Evolutionary conservation across 768 basidiomycete species (phyloP), one percentile per base, ranked within the genome.

Genomic region (Suillus variegatus): DNA sequence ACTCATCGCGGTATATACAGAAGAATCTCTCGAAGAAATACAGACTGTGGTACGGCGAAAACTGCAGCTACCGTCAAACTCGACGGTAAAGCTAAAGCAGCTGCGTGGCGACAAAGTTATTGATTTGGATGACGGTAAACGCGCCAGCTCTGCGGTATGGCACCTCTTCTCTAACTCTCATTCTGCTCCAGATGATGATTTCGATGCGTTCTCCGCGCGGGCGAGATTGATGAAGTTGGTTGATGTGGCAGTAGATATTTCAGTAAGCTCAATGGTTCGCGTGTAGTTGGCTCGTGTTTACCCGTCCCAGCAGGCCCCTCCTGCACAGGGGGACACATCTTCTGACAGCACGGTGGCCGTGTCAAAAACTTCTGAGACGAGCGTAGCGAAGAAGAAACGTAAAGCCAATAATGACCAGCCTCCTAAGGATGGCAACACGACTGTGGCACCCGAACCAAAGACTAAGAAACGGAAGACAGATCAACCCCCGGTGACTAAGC

Each of bases 91-190:
- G 16, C 79, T 86, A 18, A 75, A 74, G 25, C 91, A 91, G 68
- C 70, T 91, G 56, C 83, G 88, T 41, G 81, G 81, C 25, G 84
- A 80, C 9, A 78, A 77, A 64, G 72, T 74, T 16, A 82, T 93
- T 28, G 90, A 90, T 72, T 80, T 94, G n/a, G 91, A 91, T 43
- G 92, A 94, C 72, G 90, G 93, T 92, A 69, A 66, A 74, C 18
- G 22, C 58, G 40, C 18, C 58, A 20, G 28, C 41, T 25, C 54
- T 60, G 12, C 6, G 5, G 12, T 28, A 20, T 60, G 5, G 43
- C 47, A 47, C 57, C 64, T 16, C 61, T 64, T 47, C 28, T 61
- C 49, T 67, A 12, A 40, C n/a, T 36, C 25, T 43, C 43, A 43
- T 49, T 63, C 47, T 49, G 25, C 54, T 55, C 67, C 62, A 94